phyloP scores from a whole-genome alignment of 768 basidiomycete species.

The Macrolepiota albuminosa region DNA sequence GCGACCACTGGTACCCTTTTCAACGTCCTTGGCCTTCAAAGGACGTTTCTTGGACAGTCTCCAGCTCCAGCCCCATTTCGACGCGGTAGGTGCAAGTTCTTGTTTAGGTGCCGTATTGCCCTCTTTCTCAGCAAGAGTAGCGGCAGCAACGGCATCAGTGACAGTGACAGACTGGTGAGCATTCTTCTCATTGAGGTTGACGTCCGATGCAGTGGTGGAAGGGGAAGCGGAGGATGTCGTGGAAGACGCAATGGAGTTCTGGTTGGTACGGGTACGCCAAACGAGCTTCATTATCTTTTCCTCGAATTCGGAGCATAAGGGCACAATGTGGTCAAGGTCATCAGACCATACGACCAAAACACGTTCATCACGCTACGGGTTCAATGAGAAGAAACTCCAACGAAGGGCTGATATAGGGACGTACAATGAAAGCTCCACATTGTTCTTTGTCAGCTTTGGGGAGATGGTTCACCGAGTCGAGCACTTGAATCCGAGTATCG shows the following conservation, averaged over 20 bases:
- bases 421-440: conserved; percentile 81
- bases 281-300: conserved; percentile 57
- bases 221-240: conserved; percentile 35
- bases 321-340: conserved; percentile 74
- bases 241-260: conserved; percentile 35
- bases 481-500: conserved; percentile 83
- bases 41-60: conserved; percentile 35
- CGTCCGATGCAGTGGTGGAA: conserved; percentile 46
- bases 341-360: conserved; percentile 86
- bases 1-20: conserved; percentile 38
- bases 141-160: conserved; percentile 27
- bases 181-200: conserved; percentile 50
- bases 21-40: conserved; percentile 36
- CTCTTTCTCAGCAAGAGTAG: conserved; percentile 28
- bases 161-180: conserved; percentile 22
- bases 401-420: conserved; percentile 19
- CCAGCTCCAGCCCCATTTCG: conserved; percentile 50
- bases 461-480: conserved; percentile 64
- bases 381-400: conserved; percentile 8
- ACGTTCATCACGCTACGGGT: conserved; percentile 67
- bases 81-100: conserved; percentile 19
- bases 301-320: conserved; percentile 68
- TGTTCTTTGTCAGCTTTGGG: conserved; percentile 86
- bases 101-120: conserved; percentile 15
- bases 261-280: conserved; percentile 41